Conservation (phyloP, 306 rosid species). For the Senna tora region DNA sequence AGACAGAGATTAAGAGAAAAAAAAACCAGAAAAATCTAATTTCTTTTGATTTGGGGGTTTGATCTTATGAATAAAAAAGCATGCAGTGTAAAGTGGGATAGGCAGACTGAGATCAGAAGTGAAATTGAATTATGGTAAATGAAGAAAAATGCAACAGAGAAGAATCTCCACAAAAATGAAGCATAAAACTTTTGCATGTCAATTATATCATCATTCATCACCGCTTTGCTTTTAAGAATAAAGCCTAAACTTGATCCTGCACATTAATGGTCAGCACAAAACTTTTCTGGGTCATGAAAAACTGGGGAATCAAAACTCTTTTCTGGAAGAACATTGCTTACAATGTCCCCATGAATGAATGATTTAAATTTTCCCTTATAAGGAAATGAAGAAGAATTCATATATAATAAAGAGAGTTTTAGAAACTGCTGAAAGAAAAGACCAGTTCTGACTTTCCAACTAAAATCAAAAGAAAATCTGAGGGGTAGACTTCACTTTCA, state of each 20-base stretch:
- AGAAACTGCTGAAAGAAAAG: neutral
- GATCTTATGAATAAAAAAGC: neutral
- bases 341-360: conserved; percentile 12
- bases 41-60: conserved; percentile 4
- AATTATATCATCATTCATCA: conserved; percentile 21
- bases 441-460: conserved; percentile 14
- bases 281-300: neutral
- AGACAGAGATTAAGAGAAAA: neutral
- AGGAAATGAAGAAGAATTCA: neutral
- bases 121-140: conserved; percentile 10
- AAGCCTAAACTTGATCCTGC: neutral
- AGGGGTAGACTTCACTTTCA: neutral
- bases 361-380: neutral
- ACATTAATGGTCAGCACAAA: conserved; percentile 22
- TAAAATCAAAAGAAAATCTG: neutral
- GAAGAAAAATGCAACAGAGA: neutral
- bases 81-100: neutral
- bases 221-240: conserved; percentile 14
- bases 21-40: neutral
- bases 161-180: conserved; percentile 23
- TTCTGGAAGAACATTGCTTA: conserved; percentile 19
- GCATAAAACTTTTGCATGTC: conserved; percentile 29
- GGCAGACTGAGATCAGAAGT: conserved; percentile 21
- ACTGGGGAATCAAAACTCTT: neutral
- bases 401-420: neutral